A percentile compares a stretch with the other conserved stretches of the same genome.
These are phyloP conservation scores for Alternaria atra DNA, from an alignment of 2,329 filamentous ascomycete genomes.

Conservation along the genomic window DNA sequence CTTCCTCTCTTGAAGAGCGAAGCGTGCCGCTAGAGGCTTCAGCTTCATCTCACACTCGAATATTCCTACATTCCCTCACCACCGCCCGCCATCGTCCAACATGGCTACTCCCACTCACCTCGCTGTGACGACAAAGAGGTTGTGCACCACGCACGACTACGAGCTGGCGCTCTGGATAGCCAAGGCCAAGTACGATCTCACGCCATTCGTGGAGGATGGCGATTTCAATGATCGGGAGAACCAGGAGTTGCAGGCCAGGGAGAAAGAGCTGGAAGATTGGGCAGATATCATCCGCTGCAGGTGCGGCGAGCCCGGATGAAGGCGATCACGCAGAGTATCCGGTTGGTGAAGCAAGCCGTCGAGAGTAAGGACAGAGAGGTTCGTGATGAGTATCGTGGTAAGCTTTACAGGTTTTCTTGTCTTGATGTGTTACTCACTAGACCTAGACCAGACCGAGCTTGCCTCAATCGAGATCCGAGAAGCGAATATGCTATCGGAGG, in stretches of 20 bases:
- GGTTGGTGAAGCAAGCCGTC: background rate
- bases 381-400: background rate
- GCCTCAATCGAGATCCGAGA: background rate
- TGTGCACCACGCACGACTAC: background rate
- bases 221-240: too few relatives aligned
- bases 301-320: background rate
- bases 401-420: background rate
- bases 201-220: too few relatives aligned
- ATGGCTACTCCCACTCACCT: background rate
- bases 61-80: background rate
- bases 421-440: background rate
- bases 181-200: too few relatives aligned
- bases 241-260: too few relatives aligned
- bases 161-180: background rate
- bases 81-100: background rate
- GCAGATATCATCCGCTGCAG: background rate
- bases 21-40: background rate
- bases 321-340: background rate
- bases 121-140: background rate
- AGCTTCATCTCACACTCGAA: background rate
- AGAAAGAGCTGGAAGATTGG: background rate
- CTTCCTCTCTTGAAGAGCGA: background rate
- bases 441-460: background rate
- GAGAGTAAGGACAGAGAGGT: background rate
- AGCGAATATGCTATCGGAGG: background rate